These are phyloP conservation scores for Alternaria rosae DNA, from an alignment of 2,329 filamentous ascomycete genomes.

Conservation along the genomic window DNA sequence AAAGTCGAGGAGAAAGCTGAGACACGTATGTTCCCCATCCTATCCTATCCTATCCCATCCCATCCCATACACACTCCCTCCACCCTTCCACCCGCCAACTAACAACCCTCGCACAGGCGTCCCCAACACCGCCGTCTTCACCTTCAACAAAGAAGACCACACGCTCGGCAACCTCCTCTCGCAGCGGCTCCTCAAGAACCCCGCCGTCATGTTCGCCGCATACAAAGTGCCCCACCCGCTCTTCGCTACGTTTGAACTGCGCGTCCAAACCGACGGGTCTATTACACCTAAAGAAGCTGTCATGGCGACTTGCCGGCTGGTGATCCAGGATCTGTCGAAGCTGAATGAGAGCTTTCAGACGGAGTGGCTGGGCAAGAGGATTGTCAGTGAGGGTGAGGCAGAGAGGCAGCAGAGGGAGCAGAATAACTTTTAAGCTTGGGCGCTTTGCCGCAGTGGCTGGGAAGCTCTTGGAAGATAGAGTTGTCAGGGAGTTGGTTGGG, in stretches of 20 bases:
- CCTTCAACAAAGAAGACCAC: constrained; percentile 96
- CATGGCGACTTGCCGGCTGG: constrained; percentile 78
- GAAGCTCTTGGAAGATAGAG: neutral
- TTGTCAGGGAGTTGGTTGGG: neutral
- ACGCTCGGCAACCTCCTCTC: constrained; percentile 90
- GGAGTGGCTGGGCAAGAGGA: constrained; percentile 62
- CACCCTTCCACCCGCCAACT: constrained; percentile 2
- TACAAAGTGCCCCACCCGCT: constrained; percentile 73
- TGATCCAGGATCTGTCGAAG: constrained; percentile 81
- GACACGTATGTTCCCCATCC: constrained; percentile 72
- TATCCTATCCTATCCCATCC: neutral
- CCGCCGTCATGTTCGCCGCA: constrained; percentile 85
- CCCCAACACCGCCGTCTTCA: constrained; percentile 93
- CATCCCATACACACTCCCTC: neutral
- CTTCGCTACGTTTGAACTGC: constrained; percentile 68
- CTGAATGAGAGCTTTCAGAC: constrained; percentile 89
- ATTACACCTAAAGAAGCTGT: constrained; percentile 90
- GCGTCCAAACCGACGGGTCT: constrained; percentile 89
- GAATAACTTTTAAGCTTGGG: constrained; percentile 31
- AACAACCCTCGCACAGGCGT: constrained; percentile 67
- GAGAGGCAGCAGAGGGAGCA: constrained; percentile 43
- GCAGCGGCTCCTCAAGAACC: constrained; percentile 82
- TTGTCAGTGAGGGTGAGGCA: constrained; percentile 46
- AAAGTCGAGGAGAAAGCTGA: constrained; percentile 90
- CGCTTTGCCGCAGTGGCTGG: neutral